Conservation (phyloP, 352 stramenopile genomes). For the Globisporangium paroecandrum region DNA sequence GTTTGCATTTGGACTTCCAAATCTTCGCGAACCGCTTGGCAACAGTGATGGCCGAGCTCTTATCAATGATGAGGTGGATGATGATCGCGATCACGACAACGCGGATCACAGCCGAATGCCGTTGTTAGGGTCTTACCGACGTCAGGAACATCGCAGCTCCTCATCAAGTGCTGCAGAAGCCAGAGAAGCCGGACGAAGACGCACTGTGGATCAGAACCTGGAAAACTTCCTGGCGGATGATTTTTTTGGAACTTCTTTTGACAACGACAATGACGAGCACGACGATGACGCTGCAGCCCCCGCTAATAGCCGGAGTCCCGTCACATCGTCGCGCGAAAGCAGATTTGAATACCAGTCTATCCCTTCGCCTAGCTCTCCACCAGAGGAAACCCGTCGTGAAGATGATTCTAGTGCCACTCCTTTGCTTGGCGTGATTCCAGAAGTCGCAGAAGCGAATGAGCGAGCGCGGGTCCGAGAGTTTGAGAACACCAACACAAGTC, state of each 20-base stretch:
- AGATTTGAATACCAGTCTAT: slow-evolving; percentile 18
- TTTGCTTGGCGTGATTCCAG: slow-evolving; percentile 51
- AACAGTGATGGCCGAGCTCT: slow-evolving; percentile 22
- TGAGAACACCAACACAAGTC: slow-evolving; percentile 14
- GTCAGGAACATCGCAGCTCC: slow-evolving; percentile 18
- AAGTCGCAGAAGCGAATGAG: slow-evolving; percentile 60
- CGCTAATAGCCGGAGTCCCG: slow-evolving; percentile 16
- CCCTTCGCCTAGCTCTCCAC: slow-evolving; percentile 23
- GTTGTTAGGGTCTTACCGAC: slow-evolving; percentile 43
- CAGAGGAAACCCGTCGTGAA: slow-evolving; percentile 9
- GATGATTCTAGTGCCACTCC: slow-evolving; percentile 4
- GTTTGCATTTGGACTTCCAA: slow-evolving; percentile 36
- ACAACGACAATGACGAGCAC: slow-evolving; percentile 20
- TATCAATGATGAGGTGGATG: slow-evolving; percentile 29
- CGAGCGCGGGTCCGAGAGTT: slow-evolving; percentile 17
- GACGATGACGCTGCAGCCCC: slow-evolving; percentile 19
- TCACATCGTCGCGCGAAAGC: neutral
- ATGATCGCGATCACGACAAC: slow-evolving; percentile 19
- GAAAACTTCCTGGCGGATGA: slow-evolving; percentile 56
- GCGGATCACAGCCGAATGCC: slow-evolving; percentile 61
- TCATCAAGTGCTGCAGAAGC: slow-evolving; percentile 17
- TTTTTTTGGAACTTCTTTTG: slow-evolving; percentile 66
- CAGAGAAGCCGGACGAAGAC: slow-evolving; percentile 24
- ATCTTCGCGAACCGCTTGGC: slow-evolving; percentile 25
- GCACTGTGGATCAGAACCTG: slow-evolving; percentile 32